Conservation (phyloP, 2,329 filamentous ascomycete genomes). For the Ophiostoma sp. region DNA sequence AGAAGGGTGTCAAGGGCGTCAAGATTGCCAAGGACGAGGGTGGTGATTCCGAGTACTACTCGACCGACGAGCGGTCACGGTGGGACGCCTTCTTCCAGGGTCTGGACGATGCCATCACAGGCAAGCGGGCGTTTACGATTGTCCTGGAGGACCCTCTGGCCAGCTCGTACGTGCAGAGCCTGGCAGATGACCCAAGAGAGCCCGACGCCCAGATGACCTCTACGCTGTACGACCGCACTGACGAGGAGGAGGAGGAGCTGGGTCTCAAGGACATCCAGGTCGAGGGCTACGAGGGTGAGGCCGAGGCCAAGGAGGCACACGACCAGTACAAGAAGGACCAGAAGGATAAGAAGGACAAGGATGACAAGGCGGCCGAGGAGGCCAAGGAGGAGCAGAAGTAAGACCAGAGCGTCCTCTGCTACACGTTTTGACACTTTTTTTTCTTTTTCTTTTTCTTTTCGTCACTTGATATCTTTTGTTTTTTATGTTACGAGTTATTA, state of each 20-base stretch:
- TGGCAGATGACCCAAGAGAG: conserved; percentile 64
- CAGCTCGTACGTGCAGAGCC: conserved; percentile 87
- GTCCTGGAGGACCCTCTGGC: conserved; percentile 83
- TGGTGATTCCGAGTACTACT: conserved; percentile 68
- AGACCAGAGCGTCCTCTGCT: conserved; percentile 1
- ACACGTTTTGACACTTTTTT: neutral
- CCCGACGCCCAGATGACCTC: conserved; percentile 73
- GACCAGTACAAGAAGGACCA: conserved; percentile 10
- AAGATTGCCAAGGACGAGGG: conserved; percentile 46
- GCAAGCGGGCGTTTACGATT: conserved; percentile 73
- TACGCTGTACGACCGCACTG: conserved; percentile 79
- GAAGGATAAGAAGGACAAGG: conserved; percentile 6
- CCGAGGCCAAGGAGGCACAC: conserved; percentile 24
- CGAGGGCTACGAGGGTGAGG: conserved; percentile 70
- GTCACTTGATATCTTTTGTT: conserved; percentile 1
- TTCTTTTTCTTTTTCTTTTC: neutral
- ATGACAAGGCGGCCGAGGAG: conserved; percentile 9
- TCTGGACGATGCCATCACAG: conserved; percentile 71
- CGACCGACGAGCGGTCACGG: conserved; percentile 55
- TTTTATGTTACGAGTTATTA: neutral
- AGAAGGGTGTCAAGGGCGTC: conserved; percentile 42
- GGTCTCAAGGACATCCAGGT: conserved; percentile 89
- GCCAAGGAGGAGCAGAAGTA: conserved; percentile 9
- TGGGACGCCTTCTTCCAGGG: conserved; percentile 79
- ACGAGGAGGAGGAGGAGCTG: conserved; percentile 89